Percentiles rank a stretch among this genome's conserved stretches.
Conservation (phyloP, 139 green algal species). For the Desmodesmus armatus region DNA sequence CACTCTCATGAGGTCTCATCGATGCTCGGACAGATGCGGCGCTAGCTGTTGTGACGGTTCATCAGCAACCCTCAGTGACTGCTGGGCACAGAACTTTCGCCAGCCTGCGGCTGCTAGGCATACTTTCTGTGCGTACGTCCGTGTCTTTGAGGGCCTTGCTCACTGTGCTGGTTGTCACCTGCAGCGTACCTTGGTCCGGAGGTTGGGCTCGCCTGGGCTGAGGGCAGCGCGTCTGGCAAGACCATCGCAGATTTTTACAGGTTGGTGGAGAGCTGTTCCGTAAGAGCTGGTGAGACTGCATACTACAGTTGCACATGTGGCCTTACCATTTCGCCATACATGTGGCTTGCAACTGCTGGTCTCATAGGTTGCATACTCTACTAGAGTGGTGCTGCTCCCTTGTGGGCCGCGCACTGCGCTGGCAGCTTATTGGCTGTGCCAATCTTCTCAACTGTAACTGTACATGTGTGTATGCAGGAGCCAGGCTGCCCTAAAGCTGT, state of each 20-base stretch:
- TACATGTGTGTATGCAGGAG: not conserved
- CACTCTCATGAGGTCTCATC: too few species aligned
- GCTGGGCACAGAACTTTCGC: too few species aligned
- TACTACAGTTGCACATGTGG: not conserved
- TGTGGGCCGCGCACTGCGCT: not conserved
- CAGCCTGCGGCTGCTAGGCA: too few species aligned
- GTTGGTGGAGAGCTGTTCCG: not conserved
- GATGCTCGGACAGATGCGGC: too few species aligned
- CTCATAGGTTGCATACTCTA: not conserved
- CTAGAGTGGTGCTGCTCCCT: too few species aligned
- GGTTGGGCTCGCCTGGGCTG: constrained; percentile 31
- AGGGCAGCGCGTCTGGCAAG: constrained; percentile 39
- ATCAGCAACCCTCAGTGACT: too few species aligned
- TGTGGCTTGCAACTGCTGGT: not conserved
- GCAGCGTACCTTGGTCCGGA: constrained; percentile 59
- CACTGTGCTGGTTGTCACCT: constrained; percentile 17
- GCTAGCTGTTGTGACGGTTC: too few species aligned
- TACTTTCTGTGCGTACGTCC: too few species aligned
- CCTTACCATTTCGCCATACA: not conserved
- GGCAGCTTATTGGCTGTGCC: too few species aligned
- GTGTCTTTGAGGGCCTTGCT: too few species aligned
- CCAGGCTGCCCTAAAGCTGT: not conserved
- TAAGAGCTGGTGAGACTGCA: not conserved
- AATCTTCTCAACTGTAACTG: not conserved
- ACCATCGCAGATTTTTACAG: constrained; percentile 36